Base-by-base conservation (phyloP, 2,329 filamentous ascomycete genomes). In the Venturiaceae sp. region DNA sequence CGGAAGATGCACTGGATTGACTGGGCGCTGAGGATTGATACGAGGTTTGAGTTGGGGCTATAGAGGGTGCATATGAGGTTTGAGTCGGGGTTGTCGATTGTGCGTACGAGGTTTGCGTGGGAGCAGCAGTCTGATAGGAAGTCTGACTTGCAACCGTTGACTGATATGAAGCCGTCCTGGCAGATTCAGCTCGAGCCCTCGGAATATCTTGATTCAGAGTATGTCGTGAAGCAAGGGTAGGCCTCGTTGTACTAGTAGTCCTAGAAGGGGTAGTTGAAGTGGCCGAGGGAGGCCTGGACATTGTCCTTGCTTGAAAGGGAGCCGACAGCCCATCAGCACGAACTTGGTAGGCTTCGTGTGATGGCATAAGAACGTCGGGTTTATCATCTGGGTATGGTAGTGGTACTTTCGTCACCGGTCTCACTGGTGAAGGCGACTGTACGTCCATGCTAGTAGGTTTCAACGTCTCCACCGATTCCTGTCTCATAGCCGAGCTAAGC, bases 21-120 rank as follows among this genome's bases (percentile, higher is more conserved):
- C 44, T 30, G 5, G 44, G 13, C 30, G 13, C 13, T 36, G n/a
- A 11, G 19, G 52, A 14, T 23, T 39, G 28, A 21, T 26, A 36
- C 1, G 11, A 26, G 11, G 52, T 14, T n/a, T 39, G 52, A 14
- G 28, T 36, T 14, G 36, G 3, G 26, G 9, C 30, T 36, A n/a
- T 21, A n/a, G 52, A 54, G 3, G 16, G 23, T 3, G 33, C 30
- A 14, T 54, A 23, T 13, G 52, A 39, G 23, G 52, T 54, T 80
- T 0, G 80, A 81, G 64, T 79, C 82, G 5, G 80, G 77, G 44
- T 80, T 74, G 63, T 78, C 83, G 1, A 77, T 73, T 3, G 76
- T 74, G 23, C 78, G 16, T 36, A 36, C 3, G 52, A 39, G 6
- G 52, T 36, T 30, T 39, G 52, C 32, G 52, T 54, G 19, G 32